phyloP scores from a whole-genome alignment of 2,329 filamentous ascomycete species.

The Dryadomyces sulphureus region DNA sequence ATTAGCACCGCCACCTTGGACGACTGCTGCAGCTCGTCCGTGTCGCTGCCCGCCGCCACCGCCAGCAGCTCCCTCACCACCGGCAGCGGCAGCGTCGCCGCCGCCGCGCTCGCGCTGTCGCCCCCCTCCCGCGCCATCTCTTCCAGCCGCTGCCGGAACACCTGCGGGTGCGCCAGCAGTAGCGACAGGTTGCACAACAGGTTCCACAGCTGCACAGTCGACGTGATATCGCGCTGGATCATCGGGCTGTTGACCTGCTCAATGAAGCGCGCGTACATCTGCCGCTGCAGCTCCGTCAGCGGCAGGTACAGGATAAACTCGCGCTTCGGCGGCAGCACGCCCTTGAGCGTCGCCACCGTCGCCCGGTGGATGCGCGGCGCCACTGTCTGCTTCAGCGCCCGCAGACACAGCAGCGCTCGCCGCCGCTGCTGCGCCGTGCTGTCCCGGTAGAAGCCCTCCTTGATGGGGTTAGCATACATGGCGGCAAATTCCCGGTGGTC shows the following conservation, averaged over 20 bases:
- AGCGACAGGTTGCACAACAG: constrained; percentile 29
- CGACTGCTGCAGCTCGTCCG: constrained; percentile 38
- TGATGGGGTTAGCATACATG: constrained; percentile 61
- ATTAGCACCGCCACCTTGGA: constrained; percentile 55
- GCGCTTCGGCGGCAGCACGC: constrained; percentile 56
- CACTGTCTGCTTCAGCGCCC: constrained; percentile 56
- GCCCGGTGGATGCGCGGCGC: constrained; percentile 65
- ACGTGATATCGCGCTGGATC: constrained; percentile 2
- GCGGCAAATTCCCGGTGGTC: constrained; percentile 49
- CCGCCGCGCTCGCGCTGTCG: too few species aligned
- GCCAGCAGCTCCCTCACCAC: constrained; percentile 18
- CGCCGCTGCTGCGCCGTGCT: constrained; percentile 41
- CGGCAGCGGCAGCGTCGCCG: constrained; percentile 14
- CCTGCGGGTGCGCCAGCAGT: constrained; percentile 37
- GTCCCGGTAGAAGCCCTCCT: constrained; percentile 52
- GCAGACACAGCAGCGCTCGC: constrained; percentile 49
- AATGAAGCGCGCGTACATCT: constrained; percentile 42
- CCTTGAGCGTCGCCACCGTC: constrained; percentile 48
- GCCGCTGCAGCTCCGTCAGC: constrained; percentile 48
- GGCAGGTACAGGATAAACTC: constrained; percentile 72
- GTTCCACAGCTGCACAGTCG: constrained; percentile 15
- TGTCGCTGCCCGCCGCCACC: constrained; percentile 23
- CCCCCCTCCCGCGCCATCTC: too few species aligned
- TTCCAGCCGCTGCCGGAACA: constrained; percentile 25
- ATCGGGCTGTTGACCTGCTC: constrained; percentile 5